Evolutionary conservation across 163 green algal genomes (phyloP).

Genomic region (Scenedesmus sp.): DNA sequence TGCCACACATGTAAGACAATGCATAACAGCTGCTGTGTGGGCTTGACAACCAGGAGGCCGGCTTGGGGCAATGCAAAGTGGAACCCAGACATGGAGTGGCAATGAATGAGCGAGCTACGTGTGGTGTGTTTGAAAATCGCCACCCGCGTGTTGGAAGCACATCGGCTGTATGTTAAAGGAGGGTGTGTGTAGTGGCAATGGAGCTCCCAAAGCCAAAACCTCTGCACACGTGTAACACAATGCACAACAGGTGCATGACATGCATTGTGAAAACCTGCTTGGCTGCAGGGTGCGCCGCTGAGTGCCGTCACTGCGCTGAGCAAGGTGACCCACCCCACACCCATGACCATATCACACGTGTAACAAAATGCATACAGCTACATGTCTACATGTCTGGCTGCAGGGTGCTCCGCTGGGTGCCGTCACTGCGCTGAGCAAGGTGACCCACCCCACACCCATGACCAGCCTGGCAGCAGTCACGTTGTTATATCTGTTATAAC

Average conservation of each 20-base stretch:
- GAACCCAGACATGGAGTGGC: too few species aligned
- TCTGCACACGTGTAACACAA: neutral
- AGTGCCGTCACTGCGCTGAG: conserved; percentile 13
- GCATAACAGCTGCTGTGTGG: too few species aligned
- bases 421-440: conserved; percentile 53
- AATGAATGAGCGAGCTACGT: too few species aligned
- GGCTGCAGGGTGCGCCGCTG: conserved; percentile 40
- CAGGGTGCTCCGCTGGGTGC: conserved; percentile 46
- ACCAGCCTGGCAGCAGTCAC: conserved; percentile 59
- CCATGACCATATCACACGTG: too few species aligned
- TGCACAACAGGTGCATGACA: neutral
- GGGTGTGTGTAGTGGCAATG: neutral
- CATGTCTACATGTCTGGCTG: neutral
- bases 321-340: conserved; percentile 49
- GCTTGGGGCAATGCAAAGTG: too few species aligned
- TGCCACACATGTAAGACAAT: too few species aligned
- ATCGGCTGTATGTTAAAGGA: neutral
- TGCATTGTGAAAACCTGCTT: neutral
- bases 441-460: conserved; percentile 61
- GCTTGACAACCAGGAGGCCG: too few species aligned
- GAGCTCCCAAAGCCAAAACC: neutral
- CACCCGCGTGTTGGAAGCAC: too few species aligned
- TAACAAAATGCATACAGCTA: too few species aligned
- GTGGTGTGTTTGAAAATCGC: too few species aligned
- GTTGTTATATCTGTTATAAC: neutral